These are phyloP conservation scores for Carex pumila DNA, from an alignment of 176 grass and related monocot genomes.

Conservation along the genomic window DNA sequence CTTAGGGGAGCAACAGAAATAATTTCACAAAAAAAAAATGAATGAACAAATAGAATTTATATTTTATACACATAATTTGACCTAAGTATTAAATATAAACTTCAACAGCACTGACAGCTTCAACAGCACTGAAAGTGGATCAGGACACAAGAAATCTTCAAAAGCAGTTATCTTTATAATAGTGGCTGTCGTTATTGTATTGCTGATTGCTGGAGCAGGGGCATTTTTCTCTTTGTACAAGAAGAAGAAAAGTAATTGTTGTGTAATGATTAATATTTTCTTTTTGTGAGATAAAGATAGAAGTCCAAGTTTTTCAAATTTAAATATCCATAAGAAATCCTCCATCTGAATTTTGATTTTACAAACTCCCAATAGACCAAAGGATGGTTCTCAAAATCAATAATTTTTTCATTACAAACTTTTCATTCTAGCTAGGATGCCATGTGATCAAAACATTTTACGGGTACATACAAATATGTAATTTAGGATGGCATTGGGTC, in stretches of 20 bases:
- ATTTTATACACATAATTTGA: not conserved
- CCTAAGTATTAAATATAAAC: not conserved
- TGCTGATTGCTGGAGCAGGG: not conserved
- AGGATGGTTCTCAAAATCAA: no score
- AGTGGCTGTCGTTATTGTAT: not conserved
- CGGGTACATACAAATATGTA: no score
- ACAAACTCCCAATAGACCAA: no score
- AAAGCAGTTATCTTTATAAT: not conserved
- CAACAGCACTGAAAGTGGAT: not conserved
- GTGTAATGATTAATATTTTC: no score
- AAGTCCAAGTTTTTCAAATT: no score
- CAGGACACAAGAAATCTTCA: not conserved
- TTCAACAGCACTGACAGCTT: no score
- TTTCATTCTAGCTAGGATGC: no score
- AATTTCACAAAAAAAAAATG: not conserved
- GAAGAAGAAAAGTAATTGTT: constrained; percentile 10
- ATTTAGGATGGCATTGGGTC: no score
- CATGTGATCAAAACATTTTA: no score
- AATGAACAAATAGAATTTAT: not conserved
- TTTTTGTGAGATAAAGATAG: not conserved
- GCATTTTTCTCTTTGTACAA: not conserved
- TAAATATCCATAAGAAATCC: no score
- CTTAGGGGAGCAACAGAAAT: not conserved
- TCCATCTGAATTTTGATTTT: no score
- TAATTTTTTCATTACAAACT: no score